These are phyloP conservation scores for Sphenostylis stenocarpa DNA, from an alignment of 306 rosid genomes.

Conservation along the genomic window DNA sequence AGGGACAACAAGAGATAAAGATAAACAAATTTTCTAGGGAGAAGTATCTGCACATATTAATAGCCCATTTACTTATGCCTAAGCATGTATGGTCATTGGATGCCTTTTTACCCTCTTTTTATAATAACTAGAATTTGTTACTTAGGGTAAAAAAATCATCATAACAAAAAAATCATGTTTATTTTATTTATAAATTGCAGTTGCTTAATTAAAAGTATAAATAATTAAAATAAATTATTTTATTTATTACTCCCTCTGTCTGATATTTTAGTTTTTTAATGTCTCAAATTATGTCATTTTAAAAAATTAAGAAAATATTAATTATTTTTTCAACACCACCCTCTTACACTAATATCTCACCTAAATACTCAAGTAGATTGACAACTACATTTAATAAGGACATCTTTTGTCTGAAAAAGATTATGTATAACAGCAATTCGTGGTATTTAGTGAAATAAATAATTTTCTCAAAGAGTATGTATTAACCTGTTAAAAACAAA, in stretches of 20 bases:
- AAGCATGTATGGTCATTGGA: not conserved
- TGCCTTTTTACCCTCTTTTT: not conserved
- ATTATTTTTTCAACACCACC: not conserved
- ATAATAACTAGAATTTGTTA: not conserved
- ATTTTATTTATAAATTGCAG: not conserved
- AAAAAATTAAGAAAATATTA: not conserved
- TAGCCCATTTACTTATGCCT: not conserved
- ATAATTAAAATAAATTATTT: not conserved
- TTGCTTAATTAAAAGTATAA: not conserved
- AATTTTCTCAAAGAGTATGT: not conserved
- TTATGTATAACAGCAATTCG: not conserved
- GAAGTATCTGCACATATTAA: not conserved
- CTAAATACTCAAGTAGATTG: not conserved
- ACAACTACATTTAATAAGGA: not conserved
- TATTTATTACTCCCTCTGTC: not conserved
- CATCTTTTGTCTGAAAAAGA: not conserved
- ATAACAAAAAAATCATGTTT: not conserved
- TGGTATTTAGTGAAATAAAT: not conserved
- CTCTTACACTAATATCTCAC: not conserved
- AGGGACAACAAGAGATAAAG: not conserved
- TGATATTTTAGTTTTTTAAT: not conserved
- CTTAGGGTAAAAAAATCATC: not conserved
- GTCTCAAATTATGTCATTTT: not conserved
- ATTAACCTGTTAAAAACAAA: not conserved
- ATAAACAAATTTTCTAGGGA: conserved; percentile 7